Evolutionary conservation across 768 basidiomycete species (phyloP).

Genomic region (Saitozyma sp.): DNA sequence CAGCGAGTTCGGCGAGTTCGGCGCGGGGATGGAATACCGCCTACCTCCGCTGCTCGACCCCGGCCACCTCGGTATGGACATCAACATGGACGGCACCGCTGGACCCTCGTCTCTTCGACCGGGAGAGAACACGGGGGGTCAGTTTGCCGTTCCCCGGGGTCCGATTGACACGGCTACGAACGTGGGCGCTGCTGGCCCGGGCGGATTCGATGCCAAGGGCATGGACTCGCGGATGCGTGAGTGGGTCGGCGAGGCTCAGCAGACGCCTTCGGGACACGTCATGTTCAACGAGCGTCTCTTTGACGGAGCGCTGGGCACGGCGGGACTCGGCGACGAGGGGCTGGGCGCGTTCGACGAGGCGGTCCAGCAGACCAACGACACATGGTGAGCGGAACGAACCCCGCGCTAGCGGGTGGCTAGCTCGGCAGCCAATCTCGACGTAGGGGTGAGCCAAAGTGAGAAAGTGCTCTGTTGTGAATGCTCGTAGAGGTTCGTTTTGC

Average conservation of each 20-base stretch:
- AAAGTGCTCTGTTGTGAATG: too few relatives aligned
- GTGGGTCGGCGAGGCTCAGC: slow-evolving; percentile 27
- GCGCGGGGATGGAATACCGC: neutral
- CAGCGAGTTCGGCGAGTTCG: too few relatives aligned
- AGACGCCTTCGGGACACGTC: slow-evolving; percentile 43
- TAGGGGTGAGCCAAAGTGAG: too few relatives aligned
- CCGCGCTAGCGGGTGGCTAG: neutral
- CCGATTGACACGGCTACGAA: too few relatives aligned
- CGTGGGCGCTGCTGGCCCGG: too few relatives aligned
- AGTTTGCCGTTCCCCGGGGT: too few relatives aligned
- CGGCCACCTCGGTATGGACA: too few relatives aligned
- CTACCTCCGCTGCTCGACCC: slow-evolving; percentile 1
- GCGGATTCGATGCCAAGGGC: neutral
- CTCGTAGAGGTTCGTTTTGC: neutral
- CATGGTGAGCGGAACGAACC: slow-evolving; percentile 13
- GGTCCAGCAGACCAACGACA: slow-evolving; percentile 30
- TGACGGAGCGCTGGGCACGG: slow-evolving; percentile 39
- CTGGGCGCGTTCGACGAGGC: slow-evolving; percentile 42
- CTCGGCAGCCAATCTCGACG: neutral
- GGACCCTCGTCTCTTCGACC: too few relatives aligned
- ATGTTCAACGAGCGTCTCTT: slow-evolving; percentile 45
- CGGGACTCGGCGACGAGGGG: slow-evolving; percentile 25
- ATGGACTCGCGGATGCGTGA: slow-evolving; percentile 7
- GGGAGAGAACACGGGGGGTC: too few relatives aligned
- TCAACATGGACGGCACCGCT: too few relatives aligned